These are phyloP conservation scores for Rosa persica DNA, from an alignment of 306 rosid species.

Conservation along the genomic window DNA sequence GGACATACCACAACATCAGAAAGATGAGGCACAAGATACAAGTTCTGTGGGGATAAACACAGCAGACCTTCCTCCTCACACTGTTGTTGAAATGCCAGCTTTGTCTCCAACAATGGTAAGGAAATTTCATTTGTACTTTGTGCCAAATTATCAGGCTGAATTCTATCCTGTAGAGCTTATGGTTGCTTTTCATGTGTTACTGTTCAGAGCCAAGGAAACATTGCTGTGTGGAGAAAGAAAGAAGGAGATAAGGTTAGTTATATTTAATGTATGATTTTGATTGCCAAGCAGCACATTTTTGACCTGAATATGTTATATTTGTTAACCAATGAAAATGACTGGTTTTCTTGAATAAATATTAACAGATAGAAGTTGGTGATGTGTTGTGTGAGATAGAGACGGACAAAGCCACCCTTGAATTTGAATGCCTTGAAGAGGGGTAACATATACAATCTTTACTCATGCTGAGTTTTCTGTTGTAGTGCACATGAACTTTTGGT, in stretches of 20 bases:
- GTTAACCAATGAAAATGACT: neutral
- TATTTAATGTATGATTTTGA: slow-evolving; percentile 22
- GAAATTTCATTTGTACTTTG: slow-evolving; percentile 17
- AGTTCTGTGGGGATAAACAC: slow-evolving; percentile 45
- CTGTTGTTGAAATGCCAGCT: slow-evolving; percentile 87
- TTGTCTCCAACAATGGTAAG: slow-evolving; percentile 96
- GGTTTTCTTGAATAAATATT: slow-evolving; percentile 19
- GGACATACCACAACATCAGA: slow-evolving; percentile 35
- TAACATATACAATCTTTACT: slow-evolving; percentile 41
- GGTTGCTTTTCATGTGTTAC: slow-evolving; percentile 21
- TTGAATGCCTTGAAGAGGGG: slow-evolving; percentile 97
- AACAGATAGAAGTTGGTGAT: slow-evolving; percentile 95
- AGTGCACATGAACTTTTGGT: slow-evolving; percentile 4
- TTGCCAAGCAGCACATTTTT: slow-evolving; percentile 10
- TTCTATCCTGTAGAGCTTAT: slow-evolving; percentile 26
- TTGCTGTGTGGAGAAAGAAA: slow-evolving; percentile 81
- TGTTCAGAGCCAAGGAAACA: slow-evolving; percentile 85
- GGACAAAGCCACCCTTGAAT: slow-evolving; percentile 96
- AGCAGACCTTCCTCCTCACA: slow-evolving; percentile 83
- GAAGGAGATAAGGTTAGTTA: slow-evolving; percentile 97
- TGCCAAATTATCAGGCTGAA: slow-evolving; percentile 18
- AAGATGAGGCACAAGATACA: slow-evolving; percentile 51
- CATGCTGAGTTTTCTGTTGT: slow-evolving; percentile 14
- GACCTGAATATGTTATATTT: neutral
- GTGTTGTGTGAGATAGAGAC: slow-evolving; percentile 98